A percentile compares a stretch with the other conserved stretches of the same genome.
These are phyloP conservation scores for Xerophyta viscosa DNA, from an alignment of 106 monocot genomes.

Conservation along the genomic window DNA sequence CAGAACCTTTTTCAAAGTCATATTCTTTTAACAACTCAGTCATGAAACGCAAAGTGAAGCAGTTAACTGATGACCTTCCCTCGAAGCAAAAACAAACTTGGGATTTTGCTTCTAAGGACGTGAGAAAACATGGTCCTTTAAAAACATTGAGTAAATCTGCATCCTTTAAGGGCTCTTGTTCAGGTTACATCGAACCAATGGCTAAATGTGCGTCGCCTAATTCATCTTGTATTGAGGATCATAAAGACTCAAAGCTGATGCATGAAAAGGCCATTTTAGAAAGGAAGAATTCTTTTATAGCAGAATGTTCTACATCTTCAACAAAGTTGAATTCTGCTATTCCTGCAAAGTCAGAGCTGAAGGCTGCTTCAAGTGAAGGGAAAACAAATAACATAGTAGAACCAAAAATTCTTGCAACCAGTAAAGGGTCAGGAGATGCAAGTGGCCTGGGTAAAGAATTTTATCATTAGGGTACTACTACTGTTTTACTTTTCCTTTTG, in stretches of 20 bases:
- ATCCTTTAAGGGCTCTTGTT: conserved; percentile 38
- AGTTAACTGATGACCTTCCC: conserved; percentile 21
- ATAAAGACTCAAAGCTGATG: conserved; percentile 16
- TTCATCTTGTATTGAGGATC: conserved; percentile 17
- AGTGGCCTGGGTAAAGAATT: conserved; percentile 18
- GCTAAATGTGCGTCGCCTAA: conserved; percentile 27
- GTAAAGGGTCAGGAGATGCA: conserved; percentile 24
- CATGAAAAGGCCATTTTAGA: conserved; percentile 33
- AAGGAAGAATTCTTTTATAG: conserved; percentile 31
- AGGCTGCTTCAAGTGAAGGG: conserved; percentile 9
- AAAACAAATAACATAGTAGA: conserved; percentile 21
- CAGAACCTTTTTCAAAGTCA: conserved; percentile 44
- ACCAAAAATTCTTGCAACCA: conserved; percentile 10
- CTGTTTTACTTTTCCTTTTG: background rate
- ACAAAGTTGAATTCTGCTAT: background rate
- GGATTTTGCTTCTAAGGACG: conserved; percentile 15
- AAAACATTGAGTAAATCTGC: conserved; percentile 30
- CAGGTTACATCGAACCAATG: conserved; percentile 13
- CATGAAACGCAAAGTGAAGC: conserved; percentile 47
- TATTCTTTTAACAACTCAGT: conserved; percentile 29
- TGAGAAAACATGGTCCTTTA: conserved; percentile 18
- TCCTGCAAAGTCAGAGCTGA: conserved; percentile 21
- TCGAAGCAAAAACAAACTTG: conserved; percentile 21
- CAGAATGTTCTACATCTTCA: conserved; percentile 16
- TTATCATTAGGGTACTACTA: too few relatives aligned